Conservation (phyloP, 2,329 filamentous ascomycete genomes). For the Botrytis squamosa region DNA sequence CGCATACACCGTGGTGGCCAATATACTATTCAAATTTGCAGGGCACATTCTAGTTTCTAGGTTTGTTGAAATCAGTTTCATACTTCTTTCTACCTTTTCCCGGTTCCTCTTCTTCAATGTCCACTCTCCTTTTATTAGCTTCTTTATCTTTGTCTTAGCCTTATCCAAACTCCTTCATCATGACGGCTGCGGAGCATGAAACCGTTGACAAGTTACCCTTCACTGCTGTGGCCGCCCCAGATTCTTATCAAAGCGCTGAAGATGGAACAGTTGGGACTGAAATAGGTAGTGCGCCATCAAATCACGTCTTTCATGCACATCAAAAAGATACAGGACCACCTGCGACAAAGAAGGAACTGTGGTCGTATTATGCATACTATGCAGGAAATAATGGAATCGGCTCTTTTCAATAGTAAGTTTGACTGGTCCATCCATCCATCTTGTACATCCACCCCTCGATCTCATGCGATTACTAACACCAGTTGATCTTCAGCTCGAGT, state of each 20-base stretch:
- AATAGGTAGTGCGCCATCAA: background rate
- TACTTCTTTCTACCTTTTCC: background rate
- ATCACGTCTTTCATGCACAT: background rate
- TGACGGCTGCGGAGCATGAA: constrained; percentile 15
- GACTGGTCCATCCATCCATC: background rate
- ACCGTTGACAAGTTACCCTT: constrained; percentile 28
- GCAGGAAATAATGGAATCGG: constrained; percentile 39
- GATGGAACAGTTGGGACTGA: constrained; percentile 21
- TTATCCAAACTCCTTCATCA: background rate
- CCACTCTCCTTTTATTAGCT: constrained; percentile 1
- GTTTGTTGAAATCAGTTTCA: background rate
- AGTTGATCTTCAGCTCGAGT: constrained; percentile 31
- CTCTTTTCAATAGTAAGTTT: constrained; percentile 37
- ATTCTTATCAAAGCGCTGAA: constrained; percentile 23
- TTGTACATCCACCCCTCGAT: background rate
- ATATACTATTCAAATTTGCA: background rate
- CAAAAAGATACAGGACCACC: constrained; percentile 25
- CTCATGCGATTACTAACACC: constrained; percentile 11
- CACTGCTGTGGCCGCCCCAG: constrained; percentile 31
- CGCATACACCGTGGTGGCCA: background rate
- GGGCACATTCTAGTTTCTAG: background rate
- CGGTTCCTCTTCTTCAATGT: background rate
- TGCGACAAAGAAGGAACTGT: constrained; percentile 35
- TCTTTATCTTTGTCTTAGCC: background rate
- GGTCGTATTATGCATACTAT: constrained; percentile 38